Conservation (phyloP, 371 early-diverging fungal species). For the Mortierella sp. region DNA sequence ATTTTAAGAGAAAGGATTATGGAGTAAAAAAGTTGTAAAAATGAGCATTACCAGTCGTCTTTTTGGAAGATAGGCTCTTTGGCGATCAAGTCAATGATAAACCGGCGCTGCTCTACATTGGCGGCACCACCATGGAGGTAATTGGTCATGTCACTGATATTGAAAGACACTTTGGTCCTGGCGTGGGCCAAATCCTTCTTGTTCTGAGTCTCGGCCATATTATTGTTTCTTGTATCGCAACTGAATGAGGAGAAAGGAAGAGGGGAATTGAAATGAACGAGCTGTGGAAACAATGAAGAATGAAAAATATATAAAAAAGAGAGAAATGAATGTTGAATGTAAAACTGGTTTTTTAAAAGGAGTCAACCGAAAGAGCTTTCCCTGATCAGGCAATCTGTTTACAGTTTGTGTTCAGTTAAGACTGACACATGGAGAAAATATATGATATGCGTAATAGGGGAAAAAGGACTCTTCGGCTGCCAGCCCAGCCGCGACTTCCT, state of each 20-base stretch:
- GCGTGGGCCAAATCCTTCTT: slow-evolving; percentile 31
- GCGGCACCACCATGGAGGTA: slow-evolving; percentile 37
- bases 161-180: slow-evolving; percentile 40
- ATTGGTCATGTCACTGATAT: slow-evolving; percentile 42
- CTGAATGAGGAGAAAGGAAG: background rate
- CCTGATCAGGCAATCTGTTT: background rate
- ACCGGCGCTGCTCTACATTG: slow-evolving; percentile 55
- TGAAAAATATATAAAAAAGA: no score
- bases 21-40: background rate
- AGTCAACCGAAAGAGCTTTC: no score
- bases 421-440: background rate
- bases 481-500: background rate
- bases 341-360: background rate
- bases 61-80: slow-evolving; percentile 51
- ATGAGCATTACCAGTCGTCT: slow-evolving; percentile 47
- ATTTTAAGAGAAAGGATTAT: background rate
- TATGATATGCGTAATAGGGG: no score
- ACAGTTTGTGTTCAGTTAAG: background rate
- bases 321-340: background rate
- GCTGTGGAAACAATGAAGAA: background rate
- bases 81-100: slow-evolving; percentile 47
- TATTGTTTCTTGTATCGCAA: background rate
- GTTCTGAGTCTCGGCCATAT: slow-evolving; percentile 34
- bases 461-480: background rate
- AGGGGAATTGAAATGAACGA: background rate